phyloP scores from a whole-genome alignment of 768 basidiomycete species.

The Rhodotorula diobovata region DNA sequence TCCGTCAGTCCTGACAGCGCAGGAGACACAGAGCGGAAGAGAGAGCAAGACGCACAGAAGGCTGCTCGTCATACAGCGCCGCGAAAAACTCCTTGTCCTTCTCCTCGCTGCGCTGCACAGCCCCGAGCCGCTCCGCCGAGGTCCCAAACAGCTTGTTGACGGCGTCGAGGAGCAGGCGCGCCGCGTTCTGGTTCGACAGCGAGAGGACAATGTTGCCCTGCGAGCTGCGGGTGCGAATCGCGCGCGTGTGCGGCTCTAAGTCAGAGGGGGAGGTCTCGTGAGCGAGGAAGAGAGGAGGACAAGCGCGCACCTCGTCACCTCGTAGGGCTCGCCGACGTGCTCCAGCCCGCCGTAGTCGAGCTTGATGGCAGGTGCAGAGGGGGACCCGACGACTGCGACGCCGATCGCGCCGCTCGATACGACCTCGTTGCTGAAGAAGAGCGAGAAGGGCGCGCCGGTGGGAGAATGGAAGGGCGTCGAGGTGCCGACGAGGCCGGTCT shows the following conservation, averaged over 20 bases:
- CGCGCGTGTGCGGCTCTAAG: no score
- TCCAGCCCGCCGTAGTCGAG: conserved; percentile 21
- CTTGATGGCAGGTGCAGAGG: not conserved
- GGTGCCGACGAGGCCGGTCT: conserved; percentile 30
- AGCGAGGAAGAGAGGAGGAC: not conserved
- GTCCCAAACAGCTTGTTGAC: conserved; percentile 30
- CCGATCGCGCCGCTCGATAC: conserved; percentile 24
- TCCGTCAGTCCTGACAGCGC: no score
- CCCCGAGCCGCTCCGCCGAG: not conserved
- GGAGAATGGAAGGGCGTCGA: conserved; percentile 34
- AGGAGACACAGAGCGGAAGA: not conserved
- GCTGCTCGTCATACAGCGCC: conserved; percentile 12
- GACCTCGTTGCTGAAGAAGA: conserved; percentile 6
- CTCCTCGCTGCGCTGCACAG: conserved; percentile 5
- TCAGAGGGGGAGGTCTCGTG: no score
- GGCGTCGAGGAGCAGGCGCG: conserved; percentile 19
- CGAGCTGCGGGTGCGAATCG: conserved; percentile 1
- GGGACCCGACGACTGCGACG: conserved; percentile 14
- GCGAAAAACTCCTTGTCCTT: conserved; percentile 40
- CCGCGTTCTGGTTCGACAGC: conserved; percentile 31
- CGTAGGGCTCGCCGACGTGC: not conserved
- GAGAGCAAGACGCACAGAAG: not conserved
- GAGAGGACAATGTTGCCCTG: conserved; percentile 36
- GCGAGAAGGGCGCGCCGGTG: conserved; percentile 8
- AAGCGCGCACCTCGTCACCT: conserved; percentile 25